These are phyloP conservation scores for Rhodotorula toruloides DNA, from an alignment of 768 basidiomycete species.

Conservation along the genomic window DNA sequence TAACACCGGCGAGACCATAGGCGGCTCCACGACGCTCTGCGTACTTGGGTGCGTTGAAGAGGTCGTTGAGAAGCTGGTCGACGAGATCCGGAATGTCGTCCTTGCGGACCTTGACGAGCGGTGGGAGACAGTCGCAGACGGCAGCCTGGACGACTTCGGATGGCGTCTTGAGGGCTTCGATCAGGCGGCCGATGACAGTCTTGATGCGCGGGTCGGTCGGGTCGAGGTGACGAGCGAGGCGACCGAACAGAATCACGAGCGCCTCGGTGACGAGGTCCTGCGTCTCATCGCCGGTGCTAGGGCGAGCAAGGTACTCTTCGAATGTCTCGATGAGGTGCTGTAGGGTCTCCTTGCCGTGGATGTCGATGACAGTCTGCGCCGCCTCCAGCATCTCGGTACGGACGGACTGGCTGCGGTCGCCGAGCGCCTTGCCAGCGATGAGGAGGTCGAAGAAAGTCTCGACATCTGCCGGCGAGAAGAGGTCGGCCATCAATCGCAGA, in stretches of 20 bases:
- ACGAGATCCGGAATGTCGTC: slow-evolving; percentile 62
- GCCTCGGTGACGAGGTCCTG: slow-evolving; percentile 90
- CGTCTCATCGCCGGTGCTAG: slow-evolving; percentile 51
- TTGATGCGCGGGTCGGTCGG: slow-evolving; percentile 71
- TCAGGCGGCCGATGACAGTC: slow-evolving; percentile 71
- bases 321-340: slow-evolving; percentile 73
- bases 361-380: slow-evolving; percentile 72
- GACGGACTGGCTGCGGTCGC: slow-evolving; percentile 74
- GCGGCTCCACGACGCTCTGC: slow-evolving; percentile 93
- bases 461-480: slow-evolving; percentile 61
- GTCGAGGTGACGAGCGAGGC: slow-evolving; percentile 81
- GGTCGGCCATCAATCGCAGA: slow-evolving; percentile 63
- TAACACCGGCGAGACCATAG: slow-evolving; percentile 86
- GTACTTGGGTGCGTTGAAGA: slow-evolving; percentile 76
- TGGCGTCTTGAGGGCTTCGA: slow-evolving; percentile 86
- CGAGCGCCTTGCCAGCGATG: slow-evolving; percentile 76
- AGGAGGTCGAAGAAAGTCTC: slow-evolving; percentile 75
- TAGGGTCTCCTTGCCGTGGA: slow-evolving; percentile 67
- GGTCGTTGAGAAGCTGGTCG: slow-evolving; percentile 67
- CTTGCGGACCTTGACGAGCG: slow-evolving; percentile 68
- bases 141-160: slow-evolving; percentile 95
- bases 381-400: slow-evolving; percentile 77
- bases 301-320: slow-evolving; percentile 62
- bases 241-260: slow-evolving; percentile 87
- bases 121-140: slow-evolving; percentile 88